phyloP scores from a whole-genome alignment of 352 stramenopile species.

The Phytophthora pini region DNA sequence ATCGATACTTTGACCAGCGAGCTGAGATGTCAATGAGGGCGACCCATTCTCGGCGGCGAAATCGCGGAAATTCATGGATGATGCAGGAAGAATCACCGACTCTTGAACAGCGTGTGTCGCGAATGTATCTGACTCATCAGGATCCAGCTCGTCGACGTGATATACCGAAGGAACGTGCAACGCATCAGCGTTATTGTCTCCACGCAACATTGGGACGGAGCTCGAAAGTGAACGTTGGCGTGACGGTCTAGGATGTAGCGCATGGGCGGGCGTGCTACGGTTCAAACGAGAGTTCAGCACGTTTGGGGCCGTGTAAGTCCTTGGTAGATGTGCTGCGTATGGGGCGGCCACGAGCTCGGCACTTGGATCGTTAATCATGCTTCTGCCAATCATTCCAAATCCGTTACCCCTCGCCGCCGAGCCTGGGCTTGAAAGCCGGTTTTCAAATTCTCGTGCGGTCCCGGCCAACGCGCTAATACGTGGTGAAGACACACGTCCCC shows the following conservation, averaged over 20 bases:
- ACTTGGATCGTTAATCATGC: slow-evolving; percentile 50
- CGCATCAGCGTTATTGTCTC: slow-evolving; percentile 10
- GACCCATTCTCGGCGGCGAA: slow-evolving; percentile 39
- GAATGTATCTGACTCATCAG: slow-evolving; percentile 33
- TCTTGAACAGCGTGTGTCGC: slow-evolving; percentile 29
- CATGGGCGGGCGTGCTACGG: slow-evolving; percentile 16
- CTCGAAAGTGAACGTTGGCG: slow-evolving; percentile 42
- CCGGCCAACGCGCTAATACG: slow-evolving; percentile 18
- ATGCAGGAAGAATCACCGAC: slow-evolving; percentile 17
- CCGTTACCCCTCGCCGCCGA: slow-evolving; percentile 35
- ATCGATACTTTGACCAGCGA: slow-evolving; percentile 26
- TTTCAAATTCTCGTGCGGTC: slow-evolving; percentile 20
- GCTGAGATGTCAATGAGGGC: slow-evolving; percentile 39
- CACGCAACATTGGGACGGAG: slow-evolving; percentile 18
- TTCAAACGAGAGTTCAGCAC: slow-evolving; percentile 41
- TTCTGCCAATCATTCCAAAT: slow-evolving; percentile 41
- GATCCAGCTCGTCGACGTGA: slow-evolving; percentile 27
- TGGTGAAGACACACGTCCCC: slow-evolving; percentile 37
- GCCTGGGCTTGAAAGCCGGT: slow-evolving; percentile 28
- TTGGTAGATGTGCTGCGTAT: slow-evolving; percentile 27
- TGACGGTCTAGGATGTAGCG: slow-evolving; percentile 16
- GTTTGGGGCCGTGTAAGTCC: slow-evolving; percentile 46
- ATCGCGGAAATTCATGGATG: slow-evolving; percentile 34
- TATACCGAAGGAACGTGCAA: slow-evolving; percentile 17
- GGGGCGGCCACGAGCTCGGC: slow-evolving; percentile 46